phyloP scores from a whole-genome alignment of 768 basidiomycete species.

The Epithele typhae region DNA sequence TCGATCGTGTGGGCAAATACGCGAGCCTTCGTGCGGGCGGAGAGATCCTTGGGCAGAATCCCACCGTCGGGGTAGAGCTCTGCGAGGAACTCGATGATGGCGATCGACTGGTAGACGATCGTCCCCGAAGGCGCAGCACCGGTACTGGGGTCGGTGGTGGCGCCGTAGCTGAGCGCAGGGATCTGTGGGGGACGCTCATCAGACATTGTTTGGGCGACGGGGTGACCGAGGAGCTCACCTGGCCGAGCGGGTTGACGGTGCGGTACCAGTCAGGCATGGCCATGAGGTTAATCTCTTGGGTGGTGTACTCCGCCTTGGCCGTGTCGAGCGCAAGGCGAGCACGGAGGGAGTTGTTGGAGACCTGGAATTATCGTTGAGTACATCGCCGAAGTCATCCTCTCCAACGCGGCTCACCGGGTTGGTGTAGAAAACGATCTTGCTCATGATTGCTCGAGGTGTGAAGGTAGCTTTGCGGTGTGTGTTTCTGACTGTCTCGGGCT shows the following conservation, averaged over 20 bases:
- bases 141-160: conserved; percentile 47
- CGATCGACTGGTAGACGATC: conserved; percentile 59
- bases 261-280: conserved; percentile 4
- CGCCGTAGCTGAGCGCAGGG: conserved; percentile 56
- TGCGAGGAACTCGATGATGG: conserved; percentile 63
- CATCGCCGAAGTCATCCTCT: neutral
- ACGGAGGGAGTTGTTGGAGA: neutral
- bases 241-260: conserved; percentile 1
- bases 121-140: conserved; percentile 51
- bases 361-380: neutral
- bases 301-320: neutral
- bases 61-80: conserved; percentile 47
- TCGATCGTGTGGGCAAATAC: conserved; percentile 55
- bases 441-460: too few species aligned
- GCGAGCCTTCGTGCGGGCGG: conserved; percentile 51
- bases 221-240: neutral
- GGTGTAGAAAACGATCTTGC: too few species aligned
- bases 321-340: conserved; percentile 2
- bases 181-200: conserved; percentile 32
- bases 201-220: neutral
- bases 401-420: neutral
- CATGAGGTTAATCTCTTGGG: neutral
- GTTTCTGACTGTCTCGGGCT: too few species aligned
- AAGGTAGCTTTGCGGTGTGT: too few species aligned
- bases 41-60: conserved; percentile 51